Evolutionary conservation across 129 eudicot species (phyloP).

Genomic region (Saposhnikovia divaricata): DNA sequence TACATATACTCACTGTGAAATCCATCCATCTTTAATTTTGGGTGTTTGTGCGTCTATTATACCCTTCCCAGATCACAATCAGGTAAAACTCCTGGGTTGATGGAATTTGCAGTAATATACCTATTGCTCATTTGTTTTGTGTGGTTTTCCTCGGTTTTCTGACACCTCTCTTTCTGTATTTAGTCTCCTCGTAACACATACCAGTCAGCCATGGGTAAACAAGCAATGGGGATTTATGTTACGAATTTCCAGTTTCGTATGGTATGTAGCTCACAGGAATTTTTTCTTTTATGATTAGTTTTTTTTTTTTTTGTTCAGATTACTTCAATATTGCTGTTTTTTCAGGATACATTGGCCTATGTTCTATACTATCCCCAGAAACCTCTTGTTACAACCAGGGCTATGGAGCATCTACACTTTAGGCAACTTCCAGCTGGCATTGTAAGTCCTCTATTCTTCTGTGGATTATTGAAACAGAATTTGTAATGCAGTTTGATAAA

Average conservation of each 20-base stretch:
- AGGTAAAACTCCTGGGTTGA: constrained; percentile 31
- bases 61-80: constrained; percentile 97
- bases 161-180: not conserved
- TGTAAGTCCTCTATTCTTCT: constrained; percentile 18
- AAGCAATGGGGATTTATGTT: constrained; percentile 96
- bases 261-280: constrained; percentile 31
- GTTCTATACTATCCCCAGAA: constrained; percentile 96
- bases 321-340: constrained; percentile 1
- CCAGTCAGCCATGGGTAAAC: constrained; percentile 99
- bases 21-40: constrained; percentile 84
- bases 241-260: constrained; percentile 90
- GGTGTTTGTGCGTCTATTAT: constrained; percentile 99
- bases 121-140: not conserved
- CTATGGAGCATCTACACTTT: constrained; percentile 98
- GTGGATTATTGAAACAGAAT: not conserved
- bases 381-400: constrained; percentile 95
- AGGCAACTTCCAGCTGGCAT: constrained; percentile 98
- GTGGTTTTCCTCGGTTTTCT: not conserved
- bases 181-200: constrained; percentile 99
- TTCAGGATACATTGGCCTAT: constrained; percentile 92
- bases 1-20: constrained; percentile 92
- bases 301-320: not conserved
- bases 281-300: not conserved
- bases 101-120: not conserved
- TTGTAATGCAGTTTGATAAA: not conserved